These are phyloP conservation scores for Colletotrichum melonis DNA, from an alignment of 2,329 filamentous ascomycete species.

Conservation along the genomic window DNA sequence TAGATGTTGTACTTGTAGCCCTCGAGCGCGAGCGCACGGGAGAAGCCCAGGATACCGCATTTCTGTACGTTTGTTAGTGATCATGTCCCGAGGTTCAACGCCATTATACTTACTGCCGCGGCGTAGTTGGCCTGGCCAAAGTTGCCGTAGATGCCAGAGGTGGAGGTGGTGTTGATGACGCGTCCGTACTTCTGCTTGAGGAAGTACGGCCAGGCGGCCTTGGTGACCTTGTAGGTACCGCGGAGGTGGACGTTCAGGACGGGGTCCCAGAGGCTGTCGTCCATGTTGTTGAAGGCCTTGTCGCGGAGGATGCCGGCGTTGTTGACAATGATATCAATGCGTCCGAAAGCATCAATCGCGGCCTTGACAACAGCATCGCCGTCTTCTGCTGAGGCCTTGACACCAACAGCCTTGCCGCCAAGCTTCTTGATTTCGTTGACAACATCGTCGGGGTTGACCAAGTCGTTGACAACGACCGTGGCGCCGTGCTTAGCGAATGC, in stretches of 20 bases:
- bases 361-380: conserved; percentile 91
- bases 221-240: conserved; percentile 96
- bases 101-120: conserved; percentile 72
- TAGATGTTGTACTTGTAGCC: conserved; percentile 98
- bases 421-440: conserved; percentile 92
- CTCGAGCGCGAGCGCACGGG: conserved; percentile 90
- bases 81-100: not conserved
- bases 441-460: conserved; percentile 90
- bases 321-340: conserved; percentile 96
- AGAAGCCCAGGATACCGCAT: conserved; percentile 94
- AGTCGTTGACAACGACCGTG: conserved; percentile 92
- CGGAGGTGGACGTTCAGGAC: conserved; percentile 93
- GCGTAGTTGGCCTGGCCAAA: conserved; percentile 99
- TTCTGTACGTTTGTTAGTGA: conserved; percentile 64
- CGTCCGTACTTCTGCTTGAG: conserved; percentile 99
- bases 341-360: conserved; percentile 92
- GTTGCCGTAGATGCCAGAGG: conserved; percentile 98
- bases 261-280: conserved; percentile 90
- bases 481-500: conserved; percentile 88
- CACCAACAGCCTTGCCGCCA: conserved; percentile 90
- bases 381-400: conserved; percentile 94
- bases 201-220: conserved; percentile 97
- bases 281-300: conserved; percentile 99
- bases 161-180: conserved; percentile 96
- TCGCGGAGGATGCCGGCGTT: conserved; percentile 98